Conservation (phyloP, 2,329 filamentous ascomycete species). For the Alternaria brassicae region DNA sequence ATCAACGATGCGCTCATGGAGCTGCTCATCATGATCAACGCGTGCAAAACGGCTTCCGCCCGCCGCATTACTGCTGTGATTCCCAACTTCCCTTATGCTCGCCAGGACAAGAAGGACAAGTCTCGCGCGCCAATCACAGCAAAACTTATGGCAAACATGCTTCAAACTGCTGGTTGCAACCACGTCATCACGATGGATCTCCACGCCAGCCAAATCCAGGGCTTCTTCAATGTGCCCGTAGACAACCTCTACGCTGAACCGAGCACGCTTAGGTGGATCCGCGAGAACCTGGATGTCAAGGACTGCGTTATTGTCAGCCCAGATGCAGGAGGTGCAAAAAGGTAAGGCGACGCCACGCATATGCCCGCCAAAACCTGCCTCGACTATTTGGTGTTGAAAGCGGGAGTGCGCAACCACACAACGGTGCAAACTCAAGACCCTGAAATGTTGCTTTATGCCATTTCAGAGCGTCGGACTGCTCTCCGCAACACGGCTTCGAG, state of each 20-base stretch:
- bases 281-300: constrained; percentile 79
- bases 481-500: constrained; percentile 3
- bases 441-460: not conserved
- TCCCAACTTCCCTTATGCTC: constrained; percentile 94
- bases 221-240: constrained; percentile 87
- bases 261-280: constrained; percentile 88
- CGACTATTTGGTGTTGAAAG: not conserved
- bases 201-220: constrained; percentile 91
- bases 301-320: constrained; percentile 95
- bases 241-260: constrained; percentile 93
- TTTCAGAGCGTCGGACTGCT: not conserved
- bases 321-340: constrained; percentile 92
- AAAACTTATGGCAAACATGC: constrained; percentile 96
- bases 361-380: not conserved
- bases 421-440: not conserved
- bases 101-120: constrained; percentile 98
- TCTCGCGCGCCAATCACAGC: constrained; percentile 95
- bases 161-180: constrained; percentile 91
- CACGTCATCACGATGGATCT: constrained; percentile 97
- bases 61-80: constrained; percentile 94
- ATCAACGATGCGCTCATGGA: constrained; percentile 99
- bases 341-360: constrained; percentile 55
- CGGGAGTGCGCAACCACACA: not conserved
- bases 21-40: constrained; percentile 96
- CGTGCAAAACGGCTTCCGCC: constrained; percentile 84